These are phyloP conservation scores for Raphidocelis subcapitata DNA, from an alignment of 139 green algal species.

Conservation along the genomic window DNA sequence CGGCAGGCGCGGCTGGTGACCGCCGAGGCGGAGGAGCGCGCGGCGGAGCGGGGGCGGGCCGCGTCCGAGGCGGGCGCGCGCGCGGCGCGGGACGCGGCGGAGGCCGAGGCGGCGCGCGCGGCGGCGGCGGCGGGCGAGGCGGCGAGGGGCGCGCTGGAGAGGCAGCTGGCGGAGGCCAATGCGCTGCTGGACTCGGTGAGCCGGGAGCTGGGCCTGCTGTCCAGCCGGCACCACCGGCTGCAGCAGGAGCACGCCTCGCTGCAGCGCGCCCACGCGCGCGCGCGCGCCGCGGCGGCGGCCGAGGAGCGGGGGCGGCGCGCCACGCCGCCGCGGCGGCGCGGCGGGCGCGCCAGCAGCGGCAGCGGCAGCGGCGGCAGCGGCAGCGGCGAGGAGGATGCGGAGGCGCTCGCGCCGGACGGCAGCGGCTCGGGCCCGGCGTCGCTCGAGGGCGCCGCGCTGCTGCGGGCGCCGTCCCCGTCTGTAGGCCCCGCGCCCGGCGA, in stretches of 20 bases:
- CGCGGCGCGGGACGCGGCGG: conserved; percentile 10
- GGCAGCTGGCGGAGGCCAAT: conserved; percentile 32
- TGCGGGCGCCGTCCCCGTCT: too few species aligned
- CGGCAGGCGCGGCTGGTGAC: conserved; percentile 34
- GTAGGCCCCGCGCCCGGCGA: too few species aligned
- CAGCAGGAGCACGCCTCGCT: conserved; percentile 23
- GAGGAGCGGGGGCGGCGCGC: too few species aligned
- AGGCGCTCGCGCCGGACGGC: too few species aligned
- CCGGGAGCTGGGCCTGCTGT: conserved; percentile 49
- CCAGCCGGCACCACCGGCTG: conserved; percentile 27
- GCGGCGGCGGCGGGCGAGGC: neutral
- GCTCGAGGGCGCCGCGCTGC: too few species aligned
- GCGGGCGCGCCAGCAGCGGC: too few species aligned
- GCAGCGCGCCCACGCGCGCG: too few species aligned
- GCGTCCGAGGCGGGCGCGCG: conserved; percentile 13
- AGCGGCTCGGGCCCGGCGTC: too few species aligned
- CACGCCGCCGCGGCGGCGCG: too few species aligned
- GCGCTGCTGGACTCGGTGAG: conserved; percentile 42
- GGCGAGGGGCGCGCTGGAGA: conserved; percentile 21
- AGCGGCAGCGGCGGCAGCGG: too few species aligned
- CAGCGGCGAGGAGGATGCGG: too few species aligned
- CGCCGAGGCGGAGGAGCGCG: conserved; percentile 38
- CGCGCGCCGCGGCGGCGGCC: neutral
- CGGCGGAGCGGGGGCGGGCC: neutral
- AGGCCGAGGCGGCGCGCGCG: conserved; percentile 14